Evolutionary conservation across 1,284 basidiomycete genomes (phyloP).

Genomic region (Ceratobasidium sp.): DNA sequence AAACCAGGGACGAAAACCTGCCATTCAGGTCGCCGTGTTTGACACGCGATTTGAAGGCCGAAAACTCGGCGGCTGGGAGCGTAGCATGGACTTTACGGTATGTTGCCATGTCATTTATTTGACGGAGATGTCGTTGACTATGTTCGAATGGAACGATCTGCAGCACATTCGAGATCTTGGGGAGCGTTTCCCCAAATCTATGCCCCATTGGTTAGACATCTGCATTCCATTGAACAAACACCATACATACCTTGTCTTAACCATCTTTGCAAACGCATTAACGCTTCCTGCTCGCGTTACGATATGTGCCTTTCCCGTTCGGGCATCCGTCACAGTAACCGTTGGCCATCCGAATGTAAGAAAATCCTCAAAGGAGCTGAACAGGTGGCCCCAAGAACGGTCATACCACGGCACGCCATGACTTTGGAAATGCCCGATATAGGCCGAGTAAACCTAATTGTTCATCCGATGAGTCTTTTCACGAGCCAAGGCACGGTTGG

Average conservation of each 20-base stretch:
- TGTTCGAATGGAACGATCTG: slow-evolving; percentile 69
- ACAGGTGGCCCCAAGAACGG: slow-evolving; percentile 80
- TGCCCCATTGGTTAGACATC: too few species aligned
- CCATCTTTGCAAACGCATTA: slow-evolving; percentile 76
- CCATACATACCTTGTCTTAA: slow-evolving; percentile 71
- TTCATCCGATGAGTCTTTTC: not conserved
- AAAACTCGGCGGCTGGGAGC: slow-evolving; percentile 72
- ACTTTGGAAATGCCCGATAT: slow-evolving; percentile 82
- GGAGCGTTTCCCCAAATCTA: slow-evolving; percentile 76
- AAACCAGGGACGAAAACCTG: slow-evolving; percentile 6
- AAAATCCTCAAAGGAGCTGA: slow-evolving; percentile 82
- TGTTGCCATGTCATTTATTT: slow-evolving; percentile 69
- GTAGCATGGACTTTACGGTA: slow-evolving; percentile 79
- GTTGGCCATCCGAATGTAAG: slow-evolving; percentile 86
- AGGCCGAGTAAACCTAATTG: slow-evolving; percentile 77
- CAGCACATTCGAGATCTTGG: slow-evolving; percentile 68
- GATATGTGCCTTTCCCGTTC: slow-evolving; percentile 78
- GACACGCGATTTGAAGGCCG: slow-evolving; percentile 72
- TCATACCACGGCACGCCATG: slow-evolving; percentile 81
- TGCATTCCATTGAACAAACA: too few species aligned
- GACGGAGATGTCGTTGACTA: slow-evolving; percentile 69
- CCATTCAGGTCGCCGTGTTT: slow-evolving; percentile 70
- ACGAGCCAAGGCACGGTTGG: slow-evolving; percentile 16
- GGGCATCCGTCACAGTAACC: slow-evolving; percentile 76
- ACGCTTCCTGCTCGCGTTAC: slow-evolving; percentile 76